Conservation (phyloP, 768 basidiomycete genomes). For the Boletus speciosus region DNA sequence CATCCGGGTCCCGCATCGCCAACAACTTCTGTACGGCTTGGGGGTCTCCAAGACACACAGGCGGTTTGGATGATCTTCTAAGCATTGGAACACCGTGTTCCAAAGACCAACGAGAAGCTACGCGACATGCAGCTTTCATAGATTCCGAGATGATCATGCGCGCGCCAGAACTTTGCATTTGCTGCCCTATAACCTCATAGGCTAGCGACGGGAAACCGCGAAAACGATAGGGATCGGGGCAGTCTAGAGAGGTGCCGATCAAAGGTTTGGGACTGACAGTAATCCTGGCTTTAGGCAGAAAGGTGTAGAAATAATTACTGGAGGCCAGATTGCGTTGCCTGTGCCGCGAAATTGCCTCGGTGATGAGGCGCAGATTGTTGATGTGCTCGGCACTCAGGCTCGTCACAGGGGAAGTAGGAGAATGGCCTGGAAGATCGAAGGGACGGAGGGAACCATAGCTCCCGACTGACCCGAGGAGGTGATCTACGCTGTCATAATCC, state of each 20-base stretch:
- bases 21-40: constrained; percentile 44
- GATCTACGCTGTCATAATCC: constrained; percentile 69
- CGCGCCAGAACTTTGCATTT: constrained; percentile 37
- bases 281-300: constrained; percentile 28
- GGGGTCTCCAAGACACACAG: constrained; percentile 29
- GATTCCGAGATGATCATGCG: constrained; percentile 66
- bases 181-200: constrained; percentile 40
- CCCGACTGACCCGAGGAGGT: constrained; percentile 34
- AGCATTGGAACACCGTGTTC: constrained; percentile 61
- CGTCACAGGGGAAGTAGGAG: not conserved
- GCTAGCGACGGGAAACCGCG: constrained; percentile 50
- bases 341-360: constrained; percentile 25
- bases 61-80: constrained; percentile 47
- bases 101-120: constrained; percentile 67
- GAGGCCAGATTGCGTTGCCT: constrained; percentile 20
- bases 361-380: constrained; percentile 32
- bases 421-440: constrained; percentile 11
- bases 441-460: constrained; percentile 17
- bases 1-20: constrained; percentile 42
- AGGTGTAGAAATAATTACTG: constrained; percentile 25
- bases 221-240: constrained; percentile 30
- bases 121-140: constrained; percentile 77
- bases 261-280: constrained; percentile 27
- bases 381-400: constrained; percentile 18
- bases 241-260: constrained; percentile 30